Conservation (phyloP, 2,329 filamentous ascomycete species). For the Trichophyton simii region DNA sequence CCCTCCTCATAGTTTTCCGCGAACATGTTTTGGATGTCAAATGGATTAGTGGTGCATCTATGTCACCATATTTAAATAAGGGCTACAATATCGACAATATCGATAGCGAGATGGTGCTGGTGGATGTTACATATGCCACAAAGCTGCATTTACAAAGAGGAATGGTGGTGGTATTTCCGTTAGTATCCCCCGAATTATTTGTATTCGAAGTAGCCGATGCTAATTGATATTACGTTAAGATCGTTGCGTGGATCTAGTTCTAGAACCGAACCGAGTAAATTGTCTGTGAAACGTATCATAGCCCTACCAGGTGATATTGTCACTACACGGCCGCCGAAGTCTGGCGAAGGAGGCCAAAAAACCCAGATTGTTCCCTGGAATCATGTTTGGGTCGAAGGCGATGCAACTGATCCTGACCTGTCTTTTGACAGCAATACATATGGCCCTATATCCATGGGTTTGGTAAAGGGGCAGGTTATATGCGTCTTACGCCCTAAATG, state of each 20-base stretch:
- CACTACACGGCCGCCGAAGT: conserved; percentile 50
- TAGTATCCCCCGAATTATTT: not conserved
- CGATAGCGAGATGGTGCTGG: conserved; percentile 31
- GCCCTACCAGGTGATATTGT: conserved; percentile 70
- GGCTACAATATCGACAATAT: conserved; percentile 40
- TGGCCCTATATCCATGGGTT: conserved; percentile 62
- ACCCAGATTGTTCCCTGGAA: conserved; percentile 57
- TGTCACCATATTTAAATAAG: conserved; percentile 66
- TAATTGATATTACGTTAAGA: not conserved
- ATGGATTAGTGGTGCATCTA: conserved; percentile 44
- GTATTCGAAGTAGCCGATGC: not conserved
- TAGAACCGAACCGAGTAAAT: conserved; percentile 55
- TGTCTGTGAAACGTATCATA: conserved; percentile 71
- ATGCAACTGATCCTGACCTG: conserved; percentile 53
- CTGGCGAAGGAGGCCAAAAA: conserved; percentile 18
- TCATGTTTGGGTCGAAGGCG: conserved; percentile 92
- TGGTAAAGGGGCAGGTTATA: conserved; percentile 64
- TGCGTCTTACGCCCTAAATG: conserved; percentile 55
- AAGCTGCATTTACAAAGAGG: conserved; percentile 51
- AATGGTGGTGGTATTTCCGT: conserved; percentile 57
- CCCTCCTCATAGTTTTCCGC: conserved; percentile 20
- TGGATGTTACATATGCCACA: conserved; percentile 28
- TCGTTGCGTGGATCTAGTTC: conserved; percentile 40
- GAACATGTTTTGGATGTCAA: conserved; percentile 31
- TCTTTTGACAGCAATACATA: conserved; percentile 81